Evolutionary conservation across 371 early-diverging fungal species (phyloP).

Genomic region (Mucor racemosus): DNA sequence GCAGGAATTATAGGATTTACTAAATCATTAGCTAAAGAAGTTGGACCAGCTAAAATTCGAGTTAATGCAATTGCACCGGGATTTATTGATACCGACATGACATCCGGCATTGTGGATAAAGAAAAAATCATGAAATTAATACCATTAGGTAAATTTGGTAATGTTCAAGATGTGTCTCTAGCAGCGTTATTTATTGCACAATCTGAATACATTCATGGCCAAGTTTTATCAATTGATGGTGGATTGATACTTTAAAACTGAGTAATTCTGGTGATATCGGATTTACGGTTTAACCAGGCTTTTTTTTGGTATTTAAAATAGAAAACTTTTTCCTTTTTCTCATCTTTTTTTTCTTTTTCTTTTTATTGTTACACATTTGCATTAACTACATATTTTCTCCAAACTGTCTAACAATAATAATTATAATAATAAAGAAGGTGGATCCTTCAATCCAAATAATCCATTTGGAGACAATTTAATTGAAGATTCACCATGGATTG

Average conservation of each 20-base stretch:
- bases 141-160: constrained; percentile 66
- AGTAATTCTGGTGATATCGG: constrained; percentile 28
- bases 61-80: constrained; percentile 90
- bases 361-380: constrained; percentile 23
- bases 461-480: constrained; percentile 24
- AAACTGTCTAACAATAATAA: constrained; percentile 27
- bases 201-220: constrained; percentile 75
- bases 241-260: constrained; percentile 46
- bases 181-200: constrained; percentile 70
- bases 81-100: constrained; percentile 89
- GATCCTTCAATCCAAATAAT: constrained; percentile 7
- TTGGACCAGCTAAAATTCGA: constrained; percentile 74
- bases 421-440: constrained; percentile 13
- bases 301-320: constrained; percentile 9
- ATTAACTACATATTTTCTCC: neutral
- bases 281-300: constrained; percentile 2
- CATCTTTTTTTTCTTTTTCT: constrained; percentile 9
- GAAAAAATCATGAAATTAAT: constrained; percentile 50
- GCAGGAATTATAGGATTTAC: constrained; percentile 87
- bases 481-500: constrained; percentile 16
- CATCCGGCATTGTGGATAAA: constrained; percentile 49
- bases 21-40: constrained; percentile 80
- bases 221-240: constrained; percentile 75
- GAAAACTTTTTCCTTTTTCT: neutral
- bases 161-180: constrained; percentile 66